phyloP scores from a whole-genome alignment of 2,329 filamentous ascomycete species.

The Pseudocercospora vitis region DNA sequence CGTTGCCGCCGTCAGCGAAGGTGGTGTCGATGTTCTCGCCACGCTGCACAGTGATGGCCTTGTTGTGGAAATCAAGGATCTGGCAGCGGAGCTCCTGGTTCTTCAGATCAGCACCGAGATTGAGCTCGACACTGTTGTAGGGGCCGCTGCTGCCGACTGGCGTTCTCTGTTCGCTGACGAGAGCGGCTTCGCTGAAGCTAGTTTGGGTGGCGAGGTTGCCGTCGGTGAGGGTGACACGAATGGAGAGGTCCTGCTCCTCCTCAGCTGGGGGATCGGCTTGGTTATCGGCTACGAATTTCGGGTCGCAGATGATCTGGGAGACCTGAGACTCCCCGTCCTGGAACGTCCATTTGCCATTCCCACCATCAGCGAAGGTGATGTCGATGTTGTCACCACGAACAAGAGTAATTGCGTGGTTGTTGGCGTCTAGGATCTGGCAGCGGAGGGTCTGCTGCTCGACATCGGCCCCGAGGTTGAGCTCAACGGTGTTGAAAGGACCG shows the following conservation, averaged over 20 bases:
- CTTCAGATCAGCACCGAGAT: constrained; percentile 11
- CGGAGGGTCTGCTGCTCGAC: constrained; percentile 17
- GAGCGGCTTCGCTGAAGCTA: constrained; percentile 10
- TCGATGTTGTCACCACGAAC: constrained; percentile 16
- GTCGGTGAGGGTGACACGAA: constrained; percentile 17
- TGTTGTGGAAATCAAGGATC: constrained; percentile 10
- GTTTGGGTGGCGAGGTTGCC: constrained; percentile 20
- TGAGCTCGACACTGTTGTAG: constrained; percentile 16
- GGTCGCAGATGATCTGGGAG: constrained; percentile 19
- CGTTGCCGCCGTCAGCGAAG: constrained; percentile 18
- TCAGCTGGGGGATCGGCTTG: constrained; percentile 1
- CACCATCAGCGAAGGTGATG: constrained; percentile 20
- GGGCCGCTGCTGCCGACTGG: constrained; percentile 14
- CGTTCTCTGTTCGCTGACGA: constrained; percentile 11
- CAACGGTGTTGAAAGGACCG: constrained; percentile 17
- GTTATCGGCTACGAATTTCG: constrained; percentile 10
- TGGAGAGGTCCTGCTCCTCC: background rate
- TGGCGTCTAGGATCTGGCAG: constrained; percentile 20
- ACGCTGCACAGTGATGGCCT: constrained; percentile 13
- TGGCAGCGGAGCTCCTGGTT: constrained; percentile 20
- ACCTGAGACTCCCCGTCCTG: constrained; percentile 11
- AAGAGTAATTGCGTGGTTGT: constrained; percentile 14
- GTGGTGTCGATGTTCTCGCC: constrained; percentile 18
- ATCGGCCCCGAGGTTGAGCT: constrained; percentile 16
- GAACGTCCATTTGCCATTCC: constrained; percentile 18